Evolutionary conservation across 352 stramenopile genomes (phyloP), one percentile per base, ranked within the genome.

Genomic region (Phytopythium montanum): DNA sequence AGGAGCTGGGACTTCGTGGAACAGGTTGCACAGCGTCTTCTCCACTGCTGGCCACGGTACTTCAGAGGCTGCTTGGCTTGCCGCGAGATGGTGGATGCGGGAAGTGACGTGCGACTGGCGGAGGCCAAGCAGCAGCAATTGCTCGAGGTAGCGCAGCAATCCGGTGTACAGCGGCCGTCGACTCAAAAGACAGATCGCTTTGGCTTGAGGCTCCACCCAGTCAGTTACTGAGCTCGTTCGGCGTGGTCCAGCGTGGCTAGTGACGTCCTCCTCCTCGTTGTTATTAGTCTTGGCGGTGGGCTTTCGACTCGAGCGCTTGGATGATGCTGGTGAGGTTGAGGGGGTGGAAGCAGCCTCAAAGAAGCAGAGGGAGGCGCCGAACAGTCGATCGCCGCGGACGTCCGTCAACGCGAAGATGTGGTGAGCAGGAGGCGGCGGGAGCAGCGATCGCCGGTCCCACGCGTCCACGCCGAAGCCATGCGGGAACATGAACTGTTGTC

Each of bases 321-420:
- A 51, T 21, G 25, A 0, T 5, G 44, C 12, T 14, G 44, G 18
- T 0, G n/a, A 9, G 12, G 44, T 29, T 5, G 48, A 38, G 4
- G 29, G n/a, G 1, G 48, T 7, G 8, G 16, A 18, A 23, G 31
- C 33, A 39, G 68, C 73, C 62, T 83, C 73, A 49, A 72, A 74
- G 36, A 86, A 81, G 58, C 73, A 79, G 7, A 86, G 49, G 6
- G 76, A 83, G 5, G 76, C 68, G 25, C 76, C 76, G 48, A 79
- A 79, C 19, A 83, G 66, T 19, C 76, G 69, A 10, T 80, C 69
- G 8, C 76, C 76, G 5, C 65, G 68, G 9, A 62, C 54, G 52
- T 80, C 69, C 10, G 73, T 86, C 31, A 86, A 59, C 12, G 70
- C 75, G 56, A 86, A 86, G 5, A 80, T 34, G 48, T 86, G 75